phyloP scores from a whole-genome alignment of 768 basidiomycete genomes.

The Auriculariales sp. region DNA sequence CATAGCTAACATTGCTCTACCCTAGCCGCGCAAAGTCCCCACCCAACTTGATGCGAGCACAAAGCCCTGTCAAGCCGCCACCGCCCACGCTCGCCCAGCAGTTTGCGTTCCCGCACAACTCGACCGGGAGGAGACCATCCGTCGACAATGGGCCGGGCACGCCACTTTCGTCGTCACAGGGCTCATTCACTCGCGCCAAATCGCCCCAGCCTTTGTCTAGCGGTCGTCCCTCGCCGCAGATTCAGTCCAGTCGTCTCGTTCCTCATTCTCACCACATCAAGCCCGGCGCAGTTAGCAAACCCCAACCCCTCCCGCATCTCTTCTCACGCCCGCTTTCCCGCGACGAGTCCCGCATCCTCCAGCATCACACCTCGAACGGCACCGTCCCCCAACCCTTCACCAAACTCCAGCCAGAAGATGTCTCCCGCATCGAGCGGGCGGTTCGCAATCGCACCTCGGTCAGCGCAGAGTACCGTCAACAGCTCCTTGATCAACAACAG shows the following conservation, averaged over 20 bases:
- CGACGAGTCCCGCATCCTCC: background rate
- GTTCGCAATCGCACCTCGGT: background rate
- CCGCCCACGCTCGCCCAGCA: background rate
- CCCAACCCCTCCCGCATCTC: background rate
- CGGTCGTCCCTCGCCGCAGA: no score
- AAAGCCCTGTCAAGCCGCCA: background rate
- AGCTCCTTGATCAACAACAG: background rate
- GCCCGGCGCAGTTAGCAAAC: background rate
- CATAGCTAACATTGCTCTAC: no score
- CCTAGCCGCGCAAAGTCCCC: background rate
- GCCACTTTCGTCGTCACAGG: no score
- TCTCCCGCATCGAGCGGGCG: background rate
- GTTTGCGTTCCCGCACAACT: background rate
- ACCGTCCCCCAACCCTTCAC: background rate
- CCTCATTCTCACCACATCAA: no score
- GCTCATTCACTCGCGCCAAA: background rate
- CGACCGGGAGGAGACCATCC: background rate
- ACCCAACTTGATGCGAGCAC: background rate
- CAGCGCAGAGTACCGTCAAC: background rate
- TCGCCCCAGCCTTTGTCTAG: no score
- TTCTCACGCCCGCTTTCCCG: background rate
- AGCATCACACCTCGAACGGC: background rate
- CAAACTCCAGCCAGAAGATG: background rate
- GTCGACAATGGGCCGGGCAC: no score
- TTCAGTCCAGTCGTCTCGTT: no score